Evolutionary conservation across 164 flowering plant genomes (phyloP).

Genomic region (Stephania cephalantha): DNA sequence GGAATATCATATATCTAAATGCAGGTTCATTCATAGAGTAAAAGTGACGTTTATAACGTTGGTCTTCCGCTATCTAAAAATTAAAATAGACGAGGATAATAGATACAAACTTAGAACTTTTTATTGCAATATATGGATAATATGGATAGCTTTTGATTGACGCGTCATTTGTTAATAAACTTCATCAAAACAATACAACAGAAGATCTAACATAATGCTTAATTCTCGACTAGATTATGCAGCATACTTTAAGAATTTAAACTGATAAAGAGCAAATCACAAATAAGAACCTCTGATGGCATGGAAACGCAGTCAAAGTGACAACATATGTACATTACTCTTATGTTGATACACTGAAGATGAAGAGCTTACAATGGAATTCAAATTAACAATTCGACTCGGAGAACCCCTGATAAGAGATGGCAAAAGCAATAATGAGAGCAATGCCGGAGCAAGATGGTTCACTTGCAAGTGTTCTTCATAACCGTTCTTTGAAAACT

Average conservation of each 20-base stretch:
- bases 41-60: background rate
- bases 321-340: background rate
- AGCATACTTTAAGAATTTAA: background rate
- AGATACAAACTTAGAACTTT: too few species aligned
- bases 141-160: too few species aligned
- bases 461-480: conserved; percentile 98
- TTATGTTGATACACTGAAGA: background rate
- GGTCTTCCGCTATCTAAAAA: background rate
- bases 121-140: too few species aligned
- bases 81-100: background rate
- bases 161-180: too few species aligned
- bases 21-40: background rate
- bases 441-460: conserved; percentile 94
- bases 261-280: background rate
- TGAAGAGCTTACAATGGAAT: conserved; percentile 55
- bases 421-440: conserved; percentile 82
- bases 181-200: too few species aligned
- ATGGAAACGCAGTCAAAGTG: too few species aligned
- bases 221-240: background rate
- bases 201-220: background rate
- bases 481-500: conserved; percentile 80
- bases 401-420: conserved; percentile 92
- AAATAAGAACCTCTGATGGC: background rate
- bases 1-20: too few species aligned
- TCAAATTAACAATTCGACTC: conserved; percentile 84